Evolutionary conservation across 2,329 filamentous ascomycete species (phyloP), one percentile per base, ranked within the genome.

Genomic region (Sporothrix variecibatus): DNA sequence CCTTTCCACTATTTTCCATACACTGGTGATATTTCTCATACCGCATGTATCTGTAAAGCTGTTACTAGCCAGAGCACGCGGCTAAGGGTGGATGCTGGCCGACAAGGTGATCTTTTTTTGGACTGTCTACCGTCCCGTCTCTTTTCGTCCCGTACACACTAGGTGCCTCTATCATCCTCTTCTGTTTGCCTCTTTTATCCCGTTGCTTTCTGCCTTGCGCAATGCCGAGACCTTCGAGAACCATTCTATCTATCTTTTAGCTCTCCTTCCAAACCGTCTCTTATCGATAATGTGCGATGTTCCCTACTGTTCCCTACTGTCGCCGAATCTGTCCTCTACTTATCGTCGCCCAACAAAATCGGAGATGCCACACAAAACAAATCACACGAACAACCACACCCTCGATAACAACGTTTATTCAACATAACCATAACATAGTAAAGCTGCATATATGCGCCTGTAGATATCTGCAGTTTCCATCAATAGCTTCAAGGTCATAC

Each of bases 181-280:
- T 23, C 20, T 20, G 15, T n/a, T 20, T 34, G 26, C 34, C 31
- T 43, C 40, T 43, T 64, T 64, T 64, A 38, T 62, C 34, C 60
- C 60, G 60, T 23, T 64, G 58, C 31, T 31, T n/a, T 40, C 34
- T 64, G 34, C 60, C 31, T 64, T 64, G 60, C 31, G 20, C 60
- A 38, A 38, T 64, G 31, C 60, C 60, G 60, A 64, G 60, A 40
- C 60, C 60, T 64, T 64, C 60, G 60, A 64, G 60, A 64, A 64
- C 15, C 53, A 12, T 64, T 64, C 60, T 40, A 23, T 38, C 23
- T 15, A 26, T 26, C 26, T 26, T 15, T 12, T 67, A n/a, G 43
- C 12, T 49, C 1, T 9, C 34, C 20, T 23, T 62, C 60, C 20
- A 12, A 9, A 2, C 31, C 60, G 60, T 40, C 31, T 64, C 31